Evolutionary conservation across 768 basidiomycete genomes (phyloP).

Genomic region (Phaeotremella skinneri): DNA sequence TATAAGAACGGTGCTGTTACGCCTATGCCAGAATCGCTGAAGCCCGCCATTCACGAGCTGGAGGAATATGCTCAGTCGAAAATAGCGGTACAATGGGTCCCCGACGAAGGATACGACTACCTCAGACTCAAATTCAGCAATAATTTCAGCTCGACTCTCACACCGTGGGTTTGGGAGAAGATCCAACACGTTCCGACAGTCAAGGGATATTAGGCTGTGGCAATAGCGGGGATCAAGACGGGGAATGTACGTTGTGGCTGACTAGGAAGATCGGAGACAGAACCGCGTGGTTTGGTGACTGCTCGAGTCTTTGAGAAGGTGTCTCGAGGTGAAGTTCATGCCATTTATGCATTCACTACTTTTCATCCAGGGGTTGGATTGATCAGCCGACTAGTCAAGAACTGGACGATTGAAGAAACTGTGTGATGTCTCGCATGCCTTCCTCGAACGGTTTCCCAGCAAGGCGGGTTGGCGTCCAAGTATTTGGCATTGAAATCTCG

Average conservation of each 20-base stretch:
- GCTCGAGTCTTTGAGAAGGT: too few relatives aligned
- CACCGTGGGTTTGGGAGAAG: slow-evolving; percentile 13
- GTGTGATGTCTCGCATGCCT: too few relatives aligned
- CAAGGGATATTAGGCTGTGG: slow-evolving; percentile 6
- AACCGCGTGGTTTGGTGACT: too few relatives aligned
- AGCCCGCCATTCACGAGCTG: slow-evolving; percentile 9
- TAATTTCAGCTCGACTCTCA: slow-evolving; percentile 16
- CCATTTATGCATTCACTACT: too few relatives aligned
- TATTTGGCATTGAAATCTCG: too few relatives aligned
- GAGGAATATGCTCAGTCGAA: slow-evolving; percentile 12
- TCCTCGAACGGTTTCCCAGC: too few relatives aligned
- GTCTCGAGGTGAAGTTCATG: too few relatives aligned
- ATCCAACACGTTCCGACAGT: slow-evolving; percentile 10
- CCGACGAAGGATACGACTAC: slow-evolving; percentile 17
- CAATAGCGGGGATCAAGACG: not conserved
- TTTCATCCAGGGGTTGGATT: too few relatives aligned
- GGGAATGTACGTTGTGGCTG: not conserved
- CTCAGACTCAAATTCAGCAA: slow-evolving; percentile 13
- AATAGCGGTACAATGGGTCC: slow-evolving; percentile 14
- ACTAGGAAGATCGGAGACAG: not conserved
- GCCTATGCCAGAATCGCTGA: slow-evolving; percentile 12
- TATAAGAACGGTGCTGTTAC: slow-evolving; percentile 9
- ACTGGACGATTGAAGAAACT: too few relatives aligned
- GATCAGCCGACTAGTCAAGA: too few relatives aligned
- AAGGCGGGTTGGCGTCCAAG: too few relatives aligned